phyloP scores from a whole-genome alignment of 179 eudicot species.

The Silene vulgaris region DNA sequence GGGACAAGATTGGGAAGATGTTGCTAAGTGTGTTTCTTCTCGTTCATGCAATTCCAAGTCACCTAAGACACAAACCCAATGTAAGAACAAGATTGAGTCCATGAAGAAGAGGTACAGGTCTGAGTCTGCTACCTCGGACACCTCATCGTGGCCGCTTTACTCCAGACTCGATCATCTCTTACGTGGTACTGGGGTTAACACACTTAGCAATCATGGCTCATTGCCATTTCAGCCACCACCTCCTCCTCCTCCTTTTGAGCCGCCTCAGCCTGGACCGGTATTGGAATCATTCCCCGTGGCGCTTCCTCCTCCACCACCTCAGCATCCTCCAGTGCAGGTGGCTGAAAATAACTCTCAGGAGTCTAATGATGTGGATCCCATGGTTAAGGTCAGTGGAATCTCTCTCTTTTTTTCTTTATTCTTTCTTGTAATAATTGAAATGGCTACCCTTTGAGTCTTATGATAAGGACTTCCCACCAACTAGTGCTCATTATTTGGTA shows the following conservation, averaged over 20 bases:
- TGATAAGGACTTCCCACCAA: conserved; percentile 30
- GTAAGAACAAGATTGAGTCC: conserved; percentile 97
- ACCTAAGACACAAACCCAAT: conserved; percentile 80
- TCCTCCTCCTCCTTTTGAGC: conserved; percentile 6
- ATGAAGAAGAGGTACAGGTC: conserved; percentile 95
- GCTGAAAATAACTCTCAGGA: conserved; percentile 47
- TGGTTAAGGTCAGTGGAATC: conserved; percentile 45
- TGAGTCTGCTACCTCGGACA: conserved; percentile 66
- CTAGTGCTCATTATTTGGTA: conserved; percentile 19
- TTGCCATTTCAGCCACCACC: conserved; percentile 21
- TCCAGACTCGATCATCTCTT: conserved; percentile 60
- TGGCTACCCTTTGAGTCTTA: conserved; percentile 14
- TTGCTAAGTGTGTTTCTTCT: conserved; percentile 68
- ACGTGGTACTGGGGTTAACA: conserved; percentile 44
- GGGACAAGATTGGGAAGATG: conserved; percentile 97
- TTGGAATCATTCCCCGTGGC: conserved; percentile 28
- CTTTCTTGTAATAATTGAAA: conserved; percentile 12
- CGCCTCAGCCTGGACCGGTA: conserved; percentile 25
- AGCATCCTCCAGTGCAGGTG: conserved; percentile 25
- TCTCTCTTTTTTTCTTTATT: conserved; percentile 1
- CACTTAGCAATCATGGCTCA: conserved; percentile 22
- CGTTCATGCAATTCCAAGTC: conserved; percentile 54
- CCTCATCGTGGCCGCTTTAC: conserved; percentile 79
- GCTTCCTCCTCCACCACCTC: background rate
- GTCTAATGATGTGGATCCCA: conserved; percentile 50